Evolutionary conservation across 305 asterid genomes (phyloP), one percentile per base, ranked within the genome.

Genomic region (Striga hermonthica): DNA sequence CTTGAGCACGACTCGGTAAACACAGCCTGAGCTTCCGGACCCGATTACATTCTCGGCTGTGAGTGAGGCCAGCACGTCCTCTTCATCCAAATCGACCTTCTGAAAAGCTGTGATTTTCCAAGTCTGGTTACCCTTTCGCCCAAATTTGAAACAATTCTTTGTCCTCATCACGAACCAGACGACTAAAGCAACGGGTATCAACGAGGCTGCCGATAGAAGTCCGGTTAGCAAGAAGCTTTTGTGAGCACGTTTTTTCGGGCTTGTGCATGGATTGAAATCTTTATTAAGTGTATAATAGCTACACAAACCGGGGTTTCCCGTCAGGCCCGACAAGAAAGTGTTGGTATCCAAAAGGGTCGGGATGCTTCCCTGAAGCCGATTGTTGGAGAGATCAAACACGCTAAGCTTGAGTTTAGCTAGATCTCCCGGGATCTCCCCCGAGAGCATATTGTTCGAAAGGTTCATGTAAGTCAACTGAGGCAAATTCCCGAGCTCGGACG

Each of bases 1-100:
- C 67, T 83, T 86, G 77, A 86, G 44, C 58, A 40, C 69, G 52
- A 86, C 88, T 34, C 84, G 77, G 58, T 83, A 89, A 8, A 91
- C 98, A 43, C 75, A 80, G n/a, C 95, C 95, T 1, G 98, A 89
- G 34, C 89, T 90, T 1, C 98, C 98, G 0, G 87, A 73, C 39
- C 89, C 98, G 11, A 91, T 81, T 4, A 91, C 79, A 57, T 89
- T 91, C 16, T 79, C 82, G 10, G 79, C 78, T 6, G 48, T 85
- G 66, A 89, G 39, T 6, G 88, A 76, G 60, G 75, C 75, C 40
- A 86, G 44, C 11, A 91, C 66, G 2, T 89, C 89, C 9, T 79
- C 81, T 64, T 85, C 95, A 9, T 76, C 76, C 58, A 86, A 81
- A 37, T 73, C 70, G 3, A 81, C 72, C 56, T 78, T 74, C 37